phyloP scores from a whole-genome alignment of 2,329 filamentous ascomycete genomes.

The Botryotinia calthae region DNA sequence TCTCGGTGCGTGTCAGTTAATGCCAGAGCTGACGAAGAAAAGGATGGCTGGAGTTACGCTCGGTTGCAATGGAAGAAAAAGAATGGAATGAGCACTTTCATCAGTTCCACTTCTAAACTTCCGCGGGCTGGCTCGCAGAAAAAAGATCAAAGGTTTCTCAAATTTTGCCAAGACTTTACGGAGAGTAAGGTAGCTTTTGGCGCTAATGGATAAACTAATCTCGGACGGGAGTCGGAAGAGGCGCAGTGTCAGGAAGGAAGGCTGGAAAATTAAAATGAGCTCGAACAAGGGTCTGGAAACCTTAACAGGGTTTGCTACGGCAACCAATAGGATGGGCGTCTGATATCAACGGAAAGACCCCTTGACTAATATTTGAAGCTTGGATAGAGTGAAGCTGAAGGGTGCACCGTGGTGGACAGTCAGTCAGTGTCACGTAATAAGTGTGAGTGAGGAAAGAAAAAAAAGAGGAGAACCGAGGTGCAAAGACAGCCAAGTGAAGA shows the following conservation, averaged over 20 bases:
- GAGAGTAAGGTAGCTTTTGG: neutral
- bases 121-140: neutral
- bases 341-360: neutral
- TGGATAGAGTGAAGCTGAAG: neutral
- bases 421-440: neutral
- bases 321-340: neutral
- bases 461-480: slow-evolving; percentile 4
- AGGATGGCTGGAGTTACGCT: slow-evolving; percentile 14
- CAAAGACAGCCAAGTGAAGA: neutral
- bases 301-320: neutral
- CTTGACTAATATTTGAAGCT: neutral
- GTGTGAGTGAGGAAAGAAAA: neutral
- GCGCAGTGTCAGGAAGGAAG: neutral
- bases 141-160: neutral
- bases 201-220: neutral
- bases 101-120: neutral
- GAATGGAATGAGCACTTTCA: neutral
- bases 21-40: neutral
- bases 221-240: slow-evolving; percentile 12
- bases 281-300: neutral
- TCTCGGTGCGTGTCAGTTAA: neutral
- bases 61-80: neutral
- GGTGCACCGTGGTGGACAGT: neutral
- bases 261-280: neutral
- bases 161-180: neutral